Conservation (phyloP, 2,329 filamentous ascomycete species). For the Diaporthe humulicola region DNA sequence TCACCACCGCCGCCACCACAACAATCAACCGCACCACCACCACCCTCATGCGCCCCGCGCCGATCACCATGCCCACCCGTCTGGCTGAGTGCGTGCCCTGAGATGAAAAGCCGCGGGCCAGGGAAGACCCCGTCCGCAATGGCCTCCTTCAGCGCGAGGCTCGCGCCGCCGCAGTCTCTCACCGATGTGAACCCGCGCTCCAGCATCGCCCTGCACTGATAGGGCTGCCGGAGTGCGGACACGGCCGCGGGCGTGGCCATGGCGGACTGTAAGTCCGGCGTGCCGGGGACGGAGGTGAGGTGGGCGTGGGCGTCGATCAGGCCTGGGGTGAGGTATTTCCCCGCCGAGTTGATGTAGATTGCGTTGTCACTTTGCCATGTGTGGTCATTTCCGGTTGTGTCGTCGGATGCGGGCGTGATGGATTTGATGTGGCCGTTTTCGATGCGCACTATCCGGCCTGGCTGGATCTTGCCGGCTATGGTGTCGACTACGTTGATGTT, state of each 20-base stretch:
- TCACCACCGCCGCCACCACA: constrained; percentile 57
- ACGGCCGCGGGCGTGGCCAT: constrained; percentile 52
- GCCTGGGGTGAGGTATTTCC: constrained; percentile 62
- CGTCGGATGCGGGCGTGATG: constrained; percentile 31
- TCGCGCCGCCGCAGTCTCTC: constrained; percentile 70
- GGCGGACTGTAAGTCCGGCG: constrained; percentile 51
- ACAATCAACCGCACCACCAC: constrained; percentile 49
- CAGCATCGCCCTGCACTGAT: constrained; percentile 63
- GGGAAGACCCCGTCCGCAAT: constrained; percentile 67
- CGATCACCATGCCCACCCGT: constrained; percentile 70
- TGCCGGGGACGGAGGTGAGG: constrained; percentile 58
- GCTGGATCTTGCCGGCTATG: constrained; percentile 48
- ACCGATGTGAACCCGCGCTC: constrained; percentile 70
- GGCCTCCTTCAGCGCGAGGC: constrained; percentile 67
- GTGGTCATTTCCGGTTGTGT: fast-evolving
- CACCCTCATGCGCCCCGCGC: constrained; percentile 55
- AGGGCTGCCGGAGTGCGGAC: constrained; percentile 60
- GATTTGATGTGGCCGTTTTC: constrained; percentile 51
- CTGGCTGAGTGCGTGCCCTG: constrained; percentile 67
- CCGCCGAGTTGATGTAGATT: constrained; percentile 54
- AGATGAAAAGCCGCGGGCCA: constrained; percentile 69
- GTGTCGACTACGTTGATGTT: constrained; percentile 61
- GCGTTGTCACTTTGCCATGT: background rate
- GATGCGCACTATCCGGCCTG: constrained; percentile 50
- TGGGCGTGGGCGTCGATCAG: constrained; percentile 67